Evolutionary conservation across 306 rosid species (phyloP).

Genomic region (Gastrolobium villosum): DNA sequence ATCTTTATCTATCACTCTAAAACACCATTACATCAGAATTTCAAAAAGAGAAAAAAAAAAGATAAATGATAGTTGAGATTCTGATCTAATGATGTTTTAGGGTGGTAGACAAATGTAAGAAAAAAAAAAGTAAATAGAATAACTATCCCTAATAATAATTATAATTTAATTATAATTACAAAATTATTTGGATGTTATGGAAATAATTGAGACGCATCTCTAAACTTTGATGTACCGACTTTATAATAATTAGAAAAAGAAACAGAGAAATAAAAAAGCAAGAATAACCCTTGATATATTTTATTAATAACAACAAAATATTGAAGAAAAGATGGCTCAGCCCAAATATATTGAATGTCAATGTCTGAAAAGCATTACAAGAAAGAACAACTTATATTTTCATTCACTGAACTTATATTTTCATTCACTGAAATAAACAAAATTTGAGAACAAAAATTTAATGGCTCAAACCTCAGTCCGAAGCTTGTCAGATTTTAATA

Average conservation of each 20-base stretch:
- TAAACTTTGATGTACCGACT: background rate
- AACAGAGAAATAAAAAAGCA: background rate
- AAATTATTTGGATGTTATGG: background rate
- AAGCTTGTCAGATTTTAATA: conserved; percentile 52
- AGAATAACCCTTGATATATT: background rate
- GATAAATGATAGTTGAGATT: too few species aligned
- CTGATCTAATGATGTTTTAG: too few species aligned
- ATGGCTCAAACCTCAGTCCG: conserved; percentile 54
- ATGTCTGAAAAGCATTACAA: conserved; percentile 1
- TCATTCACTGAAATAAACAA: conserved; percentile 44
- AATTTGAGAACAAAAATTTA: conserved; percentile 47
- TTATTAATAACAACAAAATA: background rate
- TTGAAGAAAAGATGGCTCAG: background rate
- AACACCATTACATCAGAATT: too few species aligned
- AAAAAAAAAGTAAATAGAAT: too few species aligned
- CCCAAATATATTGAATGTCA: background rate
- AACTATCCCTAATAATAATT: too few species aligned
- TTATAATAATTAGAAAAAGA: background rate
- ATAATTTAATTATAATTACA: too few species aligned
- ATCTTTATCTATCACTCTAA: too few species aligned
- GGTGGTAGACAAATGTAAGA: too few species aligned
- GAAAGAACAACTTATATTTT: conserved; percentile 47
- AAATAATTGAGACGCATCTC: background rate
- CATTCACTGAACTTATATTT: conserved; percentile 51
- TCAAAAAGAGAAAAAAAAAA: too few species aligned